phyloP scores from a whole-genome alignment of 352 stramenopile genomes.

The Pseudoperonospora humuli region DNA sequence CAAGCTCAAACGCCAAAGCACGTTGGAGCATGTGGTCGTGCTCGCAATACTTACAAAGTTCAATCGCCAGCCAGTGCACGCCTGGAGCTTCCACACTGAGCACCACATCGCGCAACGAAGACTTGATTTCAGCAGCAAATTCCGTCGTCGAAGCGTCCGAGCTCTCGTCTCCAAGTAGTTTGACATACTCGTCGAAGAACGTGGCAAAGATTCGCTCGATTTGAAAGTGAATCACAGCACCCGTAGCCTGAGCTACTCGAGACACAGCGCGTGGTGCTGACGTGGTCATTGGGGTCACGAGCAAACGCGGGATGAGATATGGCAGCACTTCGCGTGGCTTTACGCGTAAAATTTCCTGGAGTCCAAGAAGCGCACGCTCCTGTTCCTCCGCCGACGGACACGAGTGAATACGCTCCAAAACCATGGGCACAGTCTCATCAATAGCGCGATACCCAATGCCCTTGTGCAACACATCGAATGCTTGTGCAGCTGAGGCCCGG shows the following conservation, averaged over 20 bases:
- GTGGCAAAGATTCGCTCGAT: slow-evolving; percentile 90
- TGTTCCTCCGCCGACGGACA: slow-evolving; percentile 40
- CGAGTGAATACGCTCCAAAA: slow-evolving; percentile 91
- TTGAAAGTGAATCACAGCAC: slow-evolving; percentile 92
- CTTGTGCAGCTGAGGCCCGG: slow-evolving; percentile 89
- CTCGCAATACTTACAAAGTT: slow-evolving; percentile 93
- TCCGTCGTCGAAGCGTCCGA: slow-evolving; percentile 19
- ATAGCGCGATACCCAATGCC: slow-evolving; percentile 93
- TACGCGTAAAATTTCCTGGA: slow-evolving; percentile 96
- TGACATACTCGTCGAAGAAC: slow-evolving; percentile 71
- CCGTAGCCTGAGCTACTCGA: slow-evolving; percentile 91
- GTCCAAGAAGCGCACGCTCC: slow-evolving; percentile 90
- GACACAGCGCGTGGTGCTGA: slow-evolving; percentile 88
- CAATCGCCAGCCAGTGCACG: slow-evolving; percentile 92
- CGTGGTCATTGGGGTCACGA: slow-evolving; percentile 87
- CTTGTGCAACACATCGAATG: slow-evolving; percentile 96
- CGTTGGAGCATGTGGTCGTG: slow-evolving; percentile 82
- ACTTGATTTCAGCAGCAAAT: slow-evolving; percentile 62
- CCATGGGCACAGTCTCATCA: slow-evolving; percentile 94
- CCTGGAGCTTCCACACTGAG: slow-evolving; percentile 85
- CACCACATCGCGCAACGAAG: slow-evolving; percentile 60
- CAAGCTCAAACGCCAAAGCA: slow-evolving; percentile 87
- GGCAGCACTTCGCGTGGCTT: slow-evolving; percentile 95
- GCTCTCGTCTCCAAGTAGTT: slow-evolving; percentile 21
- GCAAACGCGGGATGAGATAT: slow-evolving; percentile 94